These are phyloP conservation scores for Phytopythium chamaehyphon DNA, from an alignment of 352 stramenopile genomes.

Conservation along the genomic window DNA sequence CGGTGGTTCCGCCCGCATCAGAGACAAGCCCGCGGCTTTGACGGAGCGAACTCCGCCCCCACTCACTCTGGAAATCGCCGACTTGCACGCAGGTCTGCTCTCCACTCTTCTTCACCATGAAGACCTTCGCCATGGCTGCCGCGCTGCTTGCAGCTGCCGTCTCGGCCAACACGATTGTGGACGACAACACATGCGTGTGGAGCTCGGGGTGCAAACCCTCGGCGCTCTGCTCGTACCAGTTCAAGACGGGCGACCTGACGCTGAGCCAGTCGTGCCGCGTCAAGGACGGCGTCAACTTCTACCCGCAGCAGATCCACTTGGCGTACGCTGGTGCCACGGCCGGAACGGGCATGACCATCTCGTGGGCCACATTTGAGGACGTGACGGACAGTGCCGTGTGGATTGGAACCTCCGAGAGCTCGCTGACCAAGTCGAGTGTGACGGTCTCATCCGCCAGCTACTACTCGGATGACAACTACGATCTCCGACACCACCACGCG, in stretches of 20 bases:
- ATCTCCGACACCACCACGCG: slow-evolving; percentile 40
- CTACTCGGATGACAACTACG: slow-evolving; percentile 46
- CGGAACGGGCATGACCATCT: slow-evolving; percentile 54
- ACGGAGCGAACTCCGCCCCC: too few relatives aligned
- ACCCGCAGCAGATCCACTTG: slow-evolving; percentile 57
- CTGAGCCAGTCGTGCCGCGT: slow-evolving; percentile 43
- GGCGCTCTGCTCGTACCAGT: slow-evolving; percentile 32
- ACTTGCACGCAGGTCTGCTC: too few relatives aligned
- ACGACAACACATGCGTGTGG: slow-evolving; percentile 29
- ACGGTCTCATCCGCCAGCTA: slow-evolving; percentile 31
- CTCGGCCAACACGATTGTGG: slow-evolving; percentile 18
- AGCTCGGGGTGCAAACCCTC: slow-evolving; percentile 21
- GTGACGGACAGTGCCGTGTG: slow-evolving; percentile 41
- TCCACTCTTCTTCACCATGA: slow-evolving; percentile 1
- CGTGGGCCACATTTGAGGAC: slow-evolving; percentile 47
- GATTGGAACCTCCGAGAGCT: slow-evolving; percentile 26
- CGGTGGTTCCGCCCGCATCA: too few relatives aligned
- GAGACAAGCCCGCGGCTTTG: too few relatives aligned
- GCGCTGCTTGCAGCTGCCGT: background rate
- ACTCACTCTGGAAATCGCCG: too few relatives aligned
- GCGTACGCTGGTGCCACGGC: slow-evolving; percentile 36
- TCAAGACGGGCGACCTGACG: slow-evolving; percentile 34
- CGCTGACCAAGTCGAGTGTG: slow-evolving; percentile 14
- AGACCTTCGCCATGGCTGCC: slow-evolving; percentile 1
- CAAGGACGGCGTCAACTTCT: slow-evolving; percentile 31